Base-by-base conservation (phyloP, 805 yeast species). In the Schwanniomyces vanrijiae region DNA sequence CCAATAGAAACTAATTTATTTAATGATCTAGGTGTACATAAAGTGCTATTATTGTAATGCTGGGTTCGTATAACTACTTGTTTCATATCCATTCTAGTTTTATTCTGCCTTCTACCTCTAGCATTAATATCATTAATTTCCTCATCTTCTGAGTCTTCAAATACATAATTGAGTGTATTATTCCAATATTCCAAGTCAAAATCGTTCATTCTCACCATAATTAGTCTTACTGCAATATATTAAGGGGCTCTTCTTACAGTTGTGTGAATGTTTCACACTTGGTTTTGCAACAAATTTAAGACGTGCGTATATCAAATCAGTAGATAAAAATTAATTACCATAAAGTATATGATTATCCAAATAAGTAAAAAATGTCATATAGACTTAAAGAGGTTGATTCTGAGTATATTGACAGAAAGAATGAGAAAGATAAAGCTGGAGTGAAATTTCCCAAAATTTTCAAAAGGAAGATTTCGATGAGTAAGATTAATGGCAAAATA, bases 401-500 rank as follows among this genome's bases (percentile, higher is more conserved):
- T 7, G 62, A 53, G 13, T 41, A 31, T 29, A 8, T 55, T 14
- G 48, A 47, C 5, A 37, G 42, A 25, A 52, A 53, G 37, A 37
- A 24, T 2, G 40, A 46, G 31, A 51, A 50, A 41, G 56, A 56
- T 19, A 43, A 47, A 22, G 39, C 48, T n/a, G 29, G 39, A 16
- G 54, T 55, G 45, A 64, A 57, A 50, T 68, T 61, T 43, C 77
- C 77, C 9, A 65, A 63, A 49, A 47, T 55, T n/a, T 75, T 67
- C 58, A 60, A 60, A 33, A 51, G 55, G 38, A 42, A 50, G 8
- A 74, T 78, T 1, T 71, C 69, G 43, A 62, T 70, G 35, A 28
- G 59, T 13, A 73, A 69, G 50, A 72, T 80, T 25, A 68, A 77
- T 51, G 50, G 64, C 40, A 52, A 47, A 0, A 64, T 74, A n/a